Base-by-base conservation (phyloP, 495 filamentous ascomycete species). In the Tuber magnatum region DNA sequence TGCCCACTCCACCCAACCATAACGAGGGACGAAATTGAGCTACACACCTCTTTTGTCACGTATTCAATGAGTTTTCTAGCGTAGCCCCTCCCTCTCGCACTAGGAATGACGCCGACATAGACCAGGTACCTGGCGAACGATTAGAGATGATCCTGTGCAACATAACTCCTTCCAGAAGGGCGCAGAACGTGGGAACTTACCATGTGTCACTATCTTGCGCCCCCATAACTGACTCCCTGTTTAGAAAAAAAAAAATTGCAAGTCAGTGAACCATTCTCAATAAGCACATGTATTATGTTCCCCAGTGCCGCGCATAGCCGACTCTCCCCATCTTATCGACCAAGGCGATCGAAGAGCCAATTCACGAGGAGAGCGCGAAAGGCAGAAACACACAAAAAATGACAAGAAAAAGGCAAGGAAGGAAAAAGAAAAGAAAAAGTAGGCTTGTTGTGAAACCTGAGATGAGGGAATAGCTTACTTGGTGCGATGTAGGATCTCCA, bases 401-500 rank as follows among this genome's bases (percentile, higher is more conserved):
- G 35, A 40, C 56, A 65, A 35, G 28, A 65, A 35, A 14, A 35
- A 65, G 32, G 16, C 16, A 14, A 28, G n/a, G 3, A 14, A 28
- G 14, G 28, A 35, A 35, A 35, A 20, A 3, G 1, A 18, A 35
- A 35, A 6, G 5, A 35, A 35, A 65, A 65, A 65, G 35, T 7
- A 18, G 56, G 28, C 56, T 65, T 32, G 16, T 28, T 56, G 56
- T 65, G 56, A 65, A 65, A 65, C 56, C 56, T 4, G 32, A 18
- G 56, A 35, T 65, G 56, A n/a, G 28, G 56, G 32, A 35, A 35
- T 32, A 65, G 87, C 85, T 69, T 85, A 84, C 84, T 93, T 94
- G 80, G 90, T 90, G 75, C 91, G 84, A 84, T 93, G 90, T 73
- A 94, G 87, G 39, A 92, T 85, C 70, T 92, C 92, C 44, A 93